These are phyloP conservation scores for Myrmaecium sp. DNA, from an alignment of 2,329 filamentous ascomycete genomes.

Conservation along the genomic window DNA sequence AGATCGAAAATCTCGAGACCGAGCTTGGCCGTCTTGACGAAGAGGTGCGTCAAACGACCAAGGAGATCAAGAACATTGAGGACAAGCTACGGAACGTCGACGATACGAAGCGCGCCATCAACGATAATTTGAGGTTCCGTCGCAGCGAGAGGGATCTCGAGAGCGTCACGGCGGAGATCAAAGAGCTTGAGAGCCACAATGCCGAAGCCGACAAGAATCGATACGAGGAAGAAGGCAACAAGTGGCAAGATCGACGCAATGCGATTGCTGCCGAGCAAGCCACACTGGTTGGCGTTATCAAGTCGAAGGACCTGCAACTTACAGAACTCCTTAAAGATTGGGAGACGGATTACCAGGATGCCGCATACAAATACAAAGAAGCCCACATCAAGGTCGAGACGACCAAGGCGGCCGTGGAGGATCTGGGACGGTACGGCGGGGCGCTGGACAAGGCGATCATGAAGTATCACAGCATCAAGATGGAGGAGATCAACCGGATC, in stretches of 20 bases:
- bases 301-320: constrained; percentile 70
- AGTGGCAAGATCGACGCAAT: constrained; percentile 51
- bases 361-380: constrained; percentile 65
- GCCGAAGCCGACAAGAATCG: constrained; percentile 68
- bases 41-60: constrained; percentile 50
- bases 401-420: constrained; percentile 82
- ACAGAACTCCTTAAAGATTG: constrained; percentile 58
- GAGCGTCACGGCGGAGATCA: constrained; percentile 50
- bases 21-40: constrained; percentile 48
- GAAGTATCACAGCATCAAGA: constrained; percentile 90
- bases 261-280: constrained; percentile 55
- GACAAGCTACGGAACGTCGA: constrained; percentile 65
- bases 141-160: constrained; percentile 54
- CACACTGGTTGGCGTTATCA: constrained; percentile 60
- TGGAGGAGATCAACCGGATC: constrained; percentile 95
- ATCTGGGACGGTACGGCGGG: constrained; percentile 63
- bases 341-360: constrained; percentile 73
- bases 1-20: constrained; percentile 50
- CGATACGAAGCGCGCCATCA: constrained; percentile 69
- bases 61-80: constrained; percentile 60
- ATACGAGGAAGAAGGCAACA: constrained; percentile 51
- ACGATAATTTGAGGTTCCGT: constrained; percentile 76
- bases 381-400: constrained; percentile 79
- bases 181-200: constrained; percentile 58
- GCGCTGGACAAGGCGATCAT: constrained; percentile 94